Evolutionary conservation across 768 basidiomycete species (phyloP).

Genomic region (Nevesoporus exiguus): DNA sequence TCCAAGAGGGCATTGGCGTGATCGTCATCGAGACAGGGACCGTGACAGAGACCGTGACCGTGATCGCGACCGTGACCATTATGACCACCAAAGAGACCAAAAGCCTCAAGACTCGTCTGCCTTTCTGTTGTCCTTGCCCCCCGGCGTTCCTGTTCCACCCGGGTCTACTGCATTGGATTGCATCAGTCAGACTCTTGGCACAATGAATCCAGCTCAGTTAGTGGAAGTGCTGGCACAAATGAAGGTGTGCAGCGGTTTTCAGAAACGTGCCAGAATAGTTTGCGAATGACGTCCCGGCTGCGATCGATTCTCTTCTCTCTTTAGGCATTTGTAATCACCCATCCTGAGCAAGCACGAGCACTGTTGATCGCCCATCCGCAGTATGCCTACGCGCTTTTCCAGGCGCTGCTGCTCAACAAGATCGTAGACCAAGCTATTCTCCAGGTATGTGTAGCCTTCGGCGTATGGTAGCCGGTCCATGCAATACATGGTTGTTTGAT

Average conservation of each 20-base stretch:
- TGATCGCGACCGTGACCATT: constrained; percentile 43
- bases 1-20: constrained; percentile 36
- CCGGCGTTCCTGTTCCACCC: constrained; percentile 68
- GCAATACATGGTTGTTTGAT: not conserved
- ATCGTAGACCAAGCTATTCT: constrained; percentile 88
- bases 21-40: constrained; percentile 48
- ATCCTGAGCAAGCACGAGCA: constrained; percentile 83
- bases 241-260: constrained; percentile 64
- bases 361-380: constrained; percentile 86
- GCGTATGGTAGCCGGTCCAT: constrained; percentile 3
- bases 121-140: constrained; percentile 67
- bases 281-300: constrained; percentile 17
- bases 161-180: constrained; percentile 73
- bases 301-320: constrained; percentile 30
- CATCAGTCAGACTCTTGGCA: constrained; percentile 83
- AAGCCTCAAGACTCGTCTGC: constrained; percentile 41
- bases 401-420: constrained; percentile 88
- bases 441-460: constrained; percentile 46
- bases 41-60: constrained; percentile 54
- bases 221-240: constrained; percentile 96
- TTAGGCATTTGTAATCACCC: constrained; percentile 88
- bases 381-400: constrained; percentile 93
- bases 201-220: constrained; percentile 77
- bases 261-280: constrained; percentile 19
- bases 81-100: constrained; percentile 32